phyloP scores from a whole-genome alignment of 148 eudicot species.

The Salicornia ramosissima region DNA sequence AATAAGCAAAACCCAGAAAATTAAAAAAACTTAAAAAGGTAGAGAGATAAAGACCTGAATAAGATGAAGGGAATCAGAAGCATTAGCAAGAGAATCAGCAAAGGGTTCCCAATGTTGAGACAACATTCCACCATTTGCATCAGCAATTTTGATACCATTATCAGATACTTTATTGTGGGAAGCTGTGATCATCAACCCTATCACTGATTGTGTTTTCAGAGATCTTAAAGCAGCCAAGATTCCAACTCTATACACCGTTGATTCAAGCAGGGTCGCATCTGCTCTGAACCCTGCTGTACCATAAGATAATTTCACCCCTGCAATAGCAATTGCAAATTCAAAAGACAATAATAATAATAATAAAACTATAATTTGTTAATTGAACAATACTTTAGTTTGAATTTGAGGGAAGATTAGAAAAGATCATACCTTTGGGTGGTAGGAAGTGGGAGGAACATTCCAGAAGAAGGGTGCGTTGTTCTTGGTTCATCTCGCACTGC shows the following conservation, averaged over 20 bases:
- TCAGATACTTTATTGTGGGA: constrained; percentile 78
- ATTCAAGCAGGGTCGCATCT: constrained; percentile 55
- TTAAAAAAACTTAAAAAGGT: neutral
- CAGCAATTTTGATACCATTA: constrained; percentile 88
- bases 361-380: too few relatives aligned
- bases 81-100: constrained; percentile 73
- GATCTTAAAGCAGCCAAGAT: constrained; percentile 82
- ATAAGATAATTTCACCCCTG: constrained; percentile 71
- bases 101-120: constrained; percentile 87
- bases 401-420: neutral
- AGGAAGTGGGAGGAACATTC: constrained; percentile 40
- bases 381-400: neutral
- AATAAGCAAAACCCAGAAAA: neutral
- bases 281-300: constrained; percentile 94
- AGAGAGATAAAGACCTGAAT: constrained; percentile 37
- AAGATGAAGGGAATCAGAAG: constrained; percentile 48
- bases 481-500: constrained; percentile 43
- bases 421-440: constrained; percentile 47
- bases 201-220: constrained; percentile 48
- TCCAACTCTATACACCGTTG: constrained; percentile 69
- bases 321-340: neutral
- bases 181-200: constrained; percentile 95
- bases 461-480: constrained; percentile 42
- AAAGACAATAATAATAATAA: neutral
- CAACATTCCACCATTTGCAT: constrained; percentile 81